These are phyloP conservation scores for Euphorbia peplus DNA, from an alignment of 345 rosid genomes.

Conservation along the genomic window DNA sequence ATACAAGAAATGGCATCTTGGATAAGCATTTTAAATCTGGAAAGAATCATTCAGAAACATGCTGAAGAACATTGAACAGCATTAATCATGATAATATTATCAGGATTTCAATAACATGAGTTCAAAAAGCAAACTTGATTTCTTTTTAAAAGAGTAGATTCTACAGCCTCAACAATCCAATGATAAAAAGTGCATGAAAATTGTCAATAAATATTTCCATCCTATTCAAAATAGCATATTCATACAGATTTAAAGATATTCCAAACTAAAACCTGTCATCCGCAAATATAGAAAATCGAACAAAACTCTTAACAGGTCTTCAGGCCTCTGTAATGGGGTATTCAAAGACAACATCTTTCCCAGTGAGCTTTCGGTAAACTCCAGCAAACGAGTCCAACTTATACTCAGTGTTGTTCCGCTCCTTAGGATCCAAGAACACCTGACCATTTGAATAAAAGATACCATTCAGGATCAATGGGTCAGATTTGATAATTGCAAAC, in stretches of 20 bases:
- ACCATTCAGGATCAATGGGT: not conserved
- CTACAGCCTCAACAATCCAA: not conserved
- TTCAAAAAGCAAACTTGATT: not conserved
- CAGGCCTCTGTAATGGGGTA: slow-evolving; percentile 60
- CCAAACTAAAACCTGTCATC: slow-evolving; percentile 11
- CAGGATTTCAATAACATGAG: not conserved
- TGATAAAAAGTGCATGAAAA: not conserved
- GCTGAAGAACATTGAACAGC: not conserved
- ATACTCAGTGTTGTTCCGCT: slow-evolving; percentile 73
- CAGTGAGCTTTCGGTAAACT: slow-evolving; percentile 84
- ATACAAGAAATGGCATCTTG: no score
- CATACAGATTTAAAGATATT: slow-evolving; percentile 3
- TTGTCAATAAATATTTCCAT: not conserved
- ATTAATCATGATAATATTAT: not conserved
- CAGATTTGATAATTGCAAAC: not conserved
- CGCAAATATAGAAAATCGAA: slow-evolving; percentile 2
- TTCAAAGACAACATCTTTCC: slow-evolving; percentile 84
- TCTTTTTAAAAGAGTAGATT: not conserved
- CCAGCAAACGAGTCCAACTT: slow-evolving; percentile 70
- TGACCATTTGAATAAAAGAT: slow-evolving; percentile 12
- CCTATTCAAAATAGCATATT: not conserved
- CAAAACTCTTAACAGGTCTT: slow-evolving; percentile 17
- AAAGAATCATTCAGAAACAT: not conserved
- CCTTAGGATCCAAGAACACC: slow-evolving; percentile 80
- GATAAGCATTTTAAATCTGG: no score